Base-by-base conservation (phyloP, 2,329 filamentous ascomycete species). In the Monascus ruber region DNA sequence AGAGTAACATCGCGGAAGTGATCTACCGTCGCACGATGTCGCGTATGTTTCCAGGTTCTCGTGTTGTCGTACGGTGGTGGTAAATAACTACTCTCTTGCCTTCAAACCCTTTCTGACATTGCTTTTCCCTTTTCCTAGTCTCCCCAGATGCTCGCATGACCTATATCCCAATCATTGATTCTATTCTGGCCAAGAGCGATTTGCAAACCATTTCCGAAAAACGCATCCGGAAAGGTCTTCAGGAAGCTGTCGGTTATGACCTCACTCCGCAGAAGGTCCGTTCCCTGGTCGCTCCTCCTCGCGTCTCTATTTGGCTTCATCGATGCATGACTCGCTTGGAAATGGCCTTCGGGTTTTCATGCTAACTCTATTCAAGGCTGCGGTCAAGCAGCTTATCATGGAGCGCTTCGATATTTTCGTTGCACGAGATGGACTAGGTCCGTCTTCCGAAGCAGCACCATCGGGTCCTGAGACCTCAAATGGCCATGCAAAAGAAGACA, bases 371-470 rank as follows among this genome's bases (percentile, higher is more conserved):
- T 33, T 33, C 38, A 39, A 85, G 82, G 68, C 72, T 55, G 76
- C 77, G 9, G 81, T 86, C 60, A 85, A 85, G 56, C 68, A 68
- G 37, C 69, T 87, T 36, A 86, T 87, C 40, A 79, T 82, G 63
- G 72, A 76, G 48, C 78, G 83, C 11, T 87, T 87, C 59, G 83
- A 87, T 53, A 74, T 79, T 41, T 74, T 81, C 36, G 70, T 72
- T 26, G 62, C 65, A 33, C 61, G 62, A 32, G 64, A 64, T 49
- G 62, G 60, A 11, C 55, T 58, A 41, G 62, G 49, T 35, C 54
- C 49, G 5, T 50, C 59, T 4, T 47, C 61, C 24, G 56, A 59
- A 29, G 47, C 52, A 26, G 48, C 51, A 26, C 35, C 45, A 7
- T 39, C 45, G 4, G 35, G 51, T 10, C 37, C 47, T 5, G 25